Evolutionary conservation across 805 yeast species (phyloP), one percentile per base, ranked within the genome.

Genomic region (Saccharomycopsis fermentans): DNA sequence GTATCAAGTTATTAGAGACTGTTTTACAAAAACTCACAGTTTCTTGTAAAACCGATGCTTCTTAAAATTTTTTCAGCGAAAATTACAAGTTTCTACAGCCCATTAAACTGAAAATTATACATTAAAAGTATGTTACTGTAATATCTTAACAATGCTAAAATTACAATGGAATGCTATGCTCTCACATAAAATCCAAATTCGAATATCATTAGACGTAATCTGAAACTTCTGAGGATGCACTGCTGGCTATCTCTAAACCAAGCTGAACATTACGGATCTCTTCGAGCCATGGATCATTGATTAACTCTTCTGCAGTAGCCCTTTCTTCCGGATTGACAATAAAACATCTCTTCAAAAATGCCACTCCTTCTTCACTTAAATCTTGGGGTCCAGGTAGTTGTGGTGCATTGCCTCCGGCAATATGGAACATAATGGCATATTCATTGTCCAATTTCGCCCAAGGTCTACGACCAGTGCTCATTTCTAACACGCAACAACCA

Each of bases 341-440:
- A 63, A 94, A 75, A 69, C 97, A 88, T 63, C 84, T 78, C 14
- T 81, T 75, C 63, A 94, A 71, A 69, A 94, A 91, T 24, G 75
- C 75, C 55, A 76, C 78, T 17, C 99, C 98, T 14, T 76, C 81
- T 16, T 77, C 79, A 64, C 94, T 84, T 57, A 94, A 74, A 70
- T 90, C 96, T 60, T 86, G 94, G 1, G 77, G 71, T 0, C 82
- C 70, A 4, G 99, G 99, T 56, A 92, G 75, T 65, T 81, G 90
- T 0, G 99, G 99, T 59, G 82, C 77, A 68, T 89, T 94, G 1
- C 97, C 96, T 2, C 96, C 95, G 0, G 97, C 98, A 67, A 94
- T 94, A 69, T 90, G 97, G 68, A 91, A 94, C 98, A 94, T 92
- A 55, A 94, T 88, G 1, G 98, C 97, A 95, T 95, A 94, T 68